Evolutionary conservation across 2,329 filamentous ascomycete species (phyloP).

Genomic region (Alternaria arbusti): DNA sequence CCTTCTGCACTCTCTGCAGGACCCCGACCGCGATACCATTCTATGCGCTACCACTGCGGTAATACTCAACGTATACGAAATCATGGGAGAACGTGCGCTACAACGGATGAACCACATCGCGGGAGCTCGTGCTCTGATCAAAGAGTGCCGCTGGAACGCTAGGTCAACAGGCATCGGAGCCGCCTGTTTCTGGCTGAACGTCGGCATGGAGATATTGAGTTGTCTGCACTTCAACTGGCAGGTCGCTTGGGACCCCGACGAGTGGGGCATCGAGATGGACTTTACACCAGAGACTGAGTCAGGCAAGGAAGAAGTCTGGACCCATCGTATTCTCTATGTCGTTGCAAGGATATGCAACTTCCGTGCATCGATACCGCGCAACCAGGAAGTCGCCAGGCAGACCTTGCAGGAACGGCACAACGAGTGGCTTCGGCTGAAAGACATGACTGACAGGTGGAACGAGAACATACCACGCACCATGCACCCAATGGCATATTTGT

Average conservation of each 20-base stretch:
- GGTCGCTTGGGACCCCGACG: slow-evolving; percentile 85
- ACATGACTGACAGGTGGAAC: slow-evolving; percentile 85
- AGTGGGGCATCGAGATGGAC: slow-evolving; percentile 85
- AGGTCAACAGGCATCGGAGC: slow-evolving; percentile 77
- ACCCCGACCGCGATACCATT: slow-evolving; percentile 81
- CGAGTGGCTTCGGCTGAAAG: slow-evolving; percentile 82
- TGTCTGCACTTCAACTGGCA: slow-evolving; percentile 88
- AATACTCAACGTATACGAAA: slow-evolving; percentile 89
- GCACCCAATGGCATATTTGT: slow-evolving; percentile 81
- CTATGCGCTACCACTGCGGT: slow-evolving; percentile 88
- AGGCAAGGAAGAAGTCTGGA: slow-evolving; percentile 82
- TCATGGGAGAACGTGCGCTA: slow-evolving; percentile 81
- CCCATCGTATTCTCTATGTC: slow-evolving; percentile 86
- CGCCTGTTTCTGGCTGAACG: slow-evolving; percentile 94
- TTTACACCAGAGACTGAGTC: slow-evolving; percentile 64
- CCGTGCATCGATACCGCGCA: slow-evolving; percentile 70
- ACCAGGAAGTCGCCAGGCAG: slow-evolving; percentile 64
- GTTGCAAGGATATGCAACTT: slow-evolving; percentile 88
- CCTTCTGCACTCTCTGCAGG: slow-evolving; percentile 77
- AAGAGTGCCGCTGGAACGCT: slow-evolving; percentile 89
- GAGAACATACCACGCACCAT: slow-evolving; percentile 80
- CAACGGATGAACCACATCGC: slow-evolving; percentile 90
- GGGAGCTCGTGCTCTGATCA: slow-evolving; percentile 82
- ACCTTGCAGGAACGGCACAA: slow-evolving; percentile 69
- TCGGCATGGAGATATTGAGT: slow-evolving; percentile 86